Percentiles rank a stretch among this genome's conserved stretches.
Conservation (phyloP, 2,329 filamentous ascomycete genomes). For the Stachybotrys chlorohalonatus region DNA sequence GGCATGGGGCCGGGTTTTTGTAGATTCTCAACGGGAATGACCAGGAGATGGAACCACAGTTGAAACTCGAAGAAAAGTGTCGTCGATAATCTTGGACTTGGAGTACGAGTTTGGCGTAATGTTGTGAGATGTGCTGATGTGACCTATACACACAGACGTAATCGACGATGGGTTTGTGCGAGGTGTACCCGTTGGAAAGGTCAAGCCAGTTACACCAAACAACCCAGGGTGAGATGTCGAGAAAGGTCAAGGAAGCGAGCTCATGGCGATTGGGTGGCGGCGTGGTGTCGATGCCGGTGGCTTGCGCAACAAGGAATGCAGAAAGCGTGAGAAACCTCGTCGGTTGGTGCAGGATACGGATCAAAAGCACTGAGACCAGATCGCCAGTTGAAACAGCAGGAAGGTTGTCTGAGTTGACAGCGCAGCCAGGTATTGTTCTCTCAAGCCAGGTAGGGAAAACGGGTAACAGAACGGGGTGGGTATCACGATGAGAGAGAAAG, state of each 20-base stretch:
- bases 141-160: background rate
- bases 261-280: background rate
- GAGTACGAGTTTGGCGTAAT: background rate
- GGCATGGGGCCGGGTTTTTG: slow-evolving; percentile 14
- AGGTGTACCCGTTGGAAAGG: too few relatives aligned
- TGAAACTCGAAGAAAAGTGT: background rate
- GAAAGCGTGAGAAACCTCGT: background rate
- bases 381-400: background rate
- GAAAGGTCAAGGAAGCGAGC: background rate
- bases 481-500: background rate
- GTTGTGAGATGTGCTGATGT: background rate
- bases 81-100: background rate
- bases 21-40: too few relatives aligned
- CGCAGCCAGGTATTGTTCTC: too few relatives aligned
- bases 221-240: background rate
- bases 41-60: too few relatives aligned
- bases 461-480: background rate
- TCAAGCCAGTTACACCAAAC: background rate
- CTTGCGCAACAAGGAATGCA: background rate
- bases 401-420: too few relatives aligned
- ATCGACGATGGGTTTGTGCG: too few relatives aligned
- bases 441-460: background rate
- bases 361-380: background rate
- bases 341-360: too few relatives aligned
- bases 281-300: background rate